A percentile compares a stretch with the other conserved stretches of the same genome.
Evolutionary conservation across 1,139 yeast genomes (phyloP).

Genomic region (Schwanniomyces etchellsii): DNA sequence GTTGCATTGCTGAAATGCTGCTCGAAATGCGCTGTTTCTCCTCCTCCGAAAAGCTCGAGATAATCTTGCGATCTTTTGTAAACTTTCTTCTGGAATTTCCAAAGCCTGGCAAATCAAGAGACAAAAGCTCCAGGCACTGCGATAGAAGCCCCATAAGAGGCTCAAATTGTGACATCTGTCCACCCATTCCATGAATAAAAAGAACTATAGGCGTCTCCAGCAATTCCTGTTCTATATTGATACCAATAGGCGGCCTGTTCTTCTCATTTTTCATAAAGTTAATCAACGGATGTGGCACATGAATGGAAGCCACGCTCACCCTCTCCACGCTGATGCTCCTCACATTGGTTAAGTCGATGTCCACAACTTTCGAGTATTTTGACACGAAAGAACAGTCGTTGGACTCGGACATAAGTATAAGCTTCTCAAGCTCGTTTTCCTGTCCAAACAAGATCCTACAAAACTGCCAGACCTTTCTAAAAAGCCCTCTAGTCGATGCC

Average conservation of each 20-base stretch:
- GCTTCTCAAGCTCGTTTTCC: conserved; percentile 33
- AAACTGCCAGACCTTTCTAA: conserved; percentile 22
- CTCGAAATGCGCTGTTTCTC: conserved; percentile 25
- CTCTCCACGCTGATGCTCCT: conserved; percentile 24
- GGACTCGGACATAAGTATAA: conserved; percentile 38
- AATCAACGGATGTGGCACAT: conserved; percentile 49
- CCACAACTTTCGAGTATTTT: conserved; percentile 36
- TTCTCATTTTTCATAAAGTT: conserved; percentile 40
- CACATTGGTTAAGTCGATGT: conserved; percentile 23
- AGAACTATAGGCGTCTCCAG: conserved; percentile 52
- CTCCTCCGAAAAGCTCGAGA: conserved; percentile 17
- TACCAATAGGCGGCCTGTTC: conserved; percentile 15
- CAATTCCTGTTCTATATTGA: conserved; percentile 29
- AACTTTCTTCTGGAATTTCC: conserved; percentile 45
- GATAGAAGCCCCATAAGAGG: conserved; percentile 58
- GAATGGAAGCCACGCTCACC: conserved; percentile 37
- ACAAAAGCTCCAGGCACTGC: conserved; percentile 58
- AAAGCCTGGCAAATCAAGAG: conserved; percentile 73
- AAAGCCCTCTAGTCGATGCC: conserved; percentile 14
- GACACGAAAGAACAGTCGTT: conserved; percentile 52
- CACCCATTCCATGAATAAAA: conserved; percentile 72
- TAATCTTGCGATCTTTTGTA: conserved; percentile 12
- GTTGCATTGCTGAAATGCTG: conserved; percentile 27
- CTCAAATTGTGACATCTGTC: conserved; percentile 71
- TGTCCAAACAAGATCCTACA: conserved; percentile 18